Percentiles rank a stretch among this genome's conserved stretches.
These are phyloP conservation scores for Fusarium xylarioides DNA, from an alignment of 2,329 filamentous ascomycete genomes.

Conservation along the genomic window DNA sequence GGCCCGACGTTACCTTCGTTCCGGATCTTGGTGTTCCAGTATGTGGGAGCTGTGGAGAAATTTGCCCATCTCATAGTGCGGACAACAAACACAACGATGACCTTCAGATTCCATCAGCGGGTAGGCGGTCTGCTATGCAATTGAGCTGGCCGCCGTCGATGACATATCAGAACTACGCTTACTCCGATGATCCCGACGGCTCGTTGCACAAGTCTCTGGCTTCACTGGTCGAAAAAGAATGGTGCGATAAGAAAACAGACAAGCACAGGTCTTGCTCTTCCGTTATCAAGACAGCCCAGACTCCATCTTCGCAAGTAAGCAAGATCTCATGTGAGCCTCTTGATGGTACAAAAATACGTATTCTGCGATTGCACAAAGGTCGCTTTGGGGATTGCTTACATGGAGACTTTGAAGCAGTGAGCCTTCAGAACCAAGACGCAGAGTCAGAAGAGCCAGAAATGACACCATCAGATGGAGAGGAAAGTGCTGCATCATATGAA, in stretches of 20 bases:
- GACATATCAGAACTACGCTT: background rate
- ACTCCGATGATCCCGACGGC: background rate
- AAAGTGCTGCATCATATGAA: background rate
- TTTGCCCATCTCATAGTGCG: background rate
- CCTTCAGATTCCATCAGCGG: background rate
- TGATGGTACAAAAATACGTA: background rate
- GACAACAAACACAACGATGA: background rate
- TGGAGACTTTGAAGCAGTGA: background rate
- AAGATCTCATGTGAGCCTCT: background rate
- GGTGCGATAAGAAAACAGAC: fast-evolving
- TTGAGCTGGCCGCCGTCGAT: background rate
- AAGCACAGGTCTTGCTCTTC: background rate
- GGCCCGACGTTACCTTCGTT: background rate
- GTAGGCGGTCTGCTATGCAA: background rate
- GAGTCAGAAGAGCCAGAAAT: background rate
- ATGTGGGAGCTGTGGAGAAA: background rate
- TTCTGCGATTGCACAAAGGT: background rate
- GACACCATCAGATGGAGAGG: fast-evolving
- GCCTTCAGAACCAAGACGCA: background rate
- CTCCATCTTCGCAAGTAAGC: fast-evolving
- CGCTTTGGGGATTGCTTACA: background rate
- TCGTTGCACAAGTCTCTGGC: background rate
- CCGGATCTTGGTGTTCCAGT: background rate
- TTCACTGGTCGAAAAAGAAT: background rate
- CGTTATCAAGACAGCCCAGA: fast-evolving